Evolutionary conservation across 2,329 filamentous ascomycete genomes (phyloP).

Genomic region (Coniochaeta hoffmannii): DNA sequence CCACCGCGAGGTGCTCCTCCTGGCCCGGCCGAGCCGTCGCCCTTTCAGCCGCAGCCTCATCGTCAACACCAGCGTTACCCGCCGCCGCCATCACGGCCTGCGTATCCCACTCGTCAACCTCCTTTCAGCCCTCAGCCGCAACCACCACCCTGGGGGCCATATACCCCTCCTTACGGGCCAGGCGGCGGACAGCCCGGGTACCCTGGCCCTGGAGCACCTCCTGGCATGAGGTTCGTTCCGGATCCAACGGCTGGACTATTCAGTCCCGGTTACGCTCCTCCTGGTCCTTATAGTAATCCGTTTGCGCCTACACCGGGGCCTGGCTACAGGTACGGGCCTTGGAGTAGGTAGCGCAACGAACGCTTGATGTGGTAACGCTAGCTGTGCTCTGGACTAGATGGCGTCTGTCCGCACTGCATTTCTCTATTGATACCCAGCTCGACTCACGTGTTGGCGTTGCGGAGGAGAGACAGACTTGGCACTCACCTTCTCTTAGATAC

Average conservation of each 20-base stretch:
- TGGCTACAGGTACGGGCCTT: background rate
- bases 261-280: background rate
- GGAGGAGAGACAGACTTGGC: background rate
- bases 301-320: background rate
- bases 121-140: background rate
- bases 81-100: slow-evolving; percentile 26
- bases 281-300: background rate
- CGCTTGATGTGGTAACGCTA: too few relatives aligned
- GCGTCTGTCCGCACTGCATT: background rate
- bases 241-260: background rate
- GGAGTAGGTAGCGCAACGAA: background rate
- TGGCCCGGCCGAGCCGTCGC: background rate
- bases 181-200: background rate
- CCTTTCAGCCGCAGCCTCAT: background rate
- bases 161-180: background rate
- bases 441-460: background rate
- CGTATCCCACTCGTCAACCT: background rate
- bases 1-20: background rate
- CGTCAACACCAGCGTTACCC: slow-evolving; percentile 29
- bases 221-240: background rate
- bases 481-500: background rate
- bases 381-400: background rate
- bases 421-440: background rate
- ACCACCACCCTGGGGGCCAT: background rate
- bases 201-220: background rate